Evolutionary conservation across 192 early-diverging fungal genomes (phyloP).

Genomic region (Podila minutissima): DNA sequence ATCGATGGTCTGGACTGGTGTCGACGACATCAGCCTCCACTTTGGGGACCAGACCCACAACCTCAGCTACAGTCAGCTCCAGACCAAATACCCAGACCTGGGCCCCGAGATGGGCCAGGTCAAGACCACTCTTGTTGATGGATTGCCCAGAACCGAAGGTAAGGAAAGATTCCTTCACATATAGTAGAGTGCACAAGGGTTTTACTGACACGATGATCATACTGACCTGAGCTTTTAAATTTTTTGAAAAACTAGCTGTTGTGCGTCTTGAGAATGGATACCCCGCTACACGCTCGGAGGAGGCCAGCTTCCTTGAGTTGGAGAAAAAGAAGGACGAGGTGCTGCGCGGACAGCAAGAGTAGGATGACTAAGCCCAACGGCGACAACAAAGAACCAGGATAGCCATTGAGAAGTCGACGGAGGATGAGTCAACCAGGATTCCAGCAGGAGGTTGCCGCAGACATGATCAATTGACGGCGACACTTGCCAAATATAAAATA

Average conservation of each 20-base stretch:
- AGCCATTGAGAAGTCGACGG: no score
- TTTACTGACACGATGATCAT: not conserved
- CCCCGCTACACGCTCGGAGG: constrained; percentile 37
- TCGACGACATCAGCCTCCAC: constrained; percentile 27
- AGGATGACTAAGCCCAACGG: not conserved
- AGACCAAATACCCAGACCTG: constrained; percentile 21
- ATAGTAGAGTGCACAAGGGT: not conserved
- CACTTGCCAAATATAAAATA: no score
- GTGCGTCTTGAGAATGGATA: constrained; percentile 38
- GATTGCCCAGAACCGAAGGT: constrained; percentile 38
- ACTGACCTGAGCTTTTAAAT: not conserved
- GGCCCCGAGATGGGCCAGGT: constrained; percentile 27
- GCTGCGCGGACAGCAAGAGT: constrained; percentile 24
- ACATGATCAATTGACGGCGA: no score
- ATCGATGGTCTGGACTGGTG: constrained; percentile 44
- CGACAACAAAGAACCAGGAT: not conserved
- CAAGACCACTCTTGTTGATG: constrained; percentile 38
- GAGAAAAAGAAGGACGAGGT: constrained; percentile 37
- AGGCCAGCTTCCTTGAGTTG: constrained; percentile 7
- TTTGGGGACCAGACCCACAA: constrained; percentile 23
- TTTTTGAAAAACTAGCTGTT: constrained; percentile 16
- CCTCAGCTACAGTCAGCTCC: constrained; percentile 28
- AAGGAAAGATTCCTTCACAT: not conserved
- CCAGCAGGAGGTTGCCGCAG: no score
- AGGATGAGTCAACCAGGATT: no score